A percentile compares a stretch with the other conserved stretches of the same genome.
Conservation (phyloP, 1,284 basidiomycete species). For the Irpex sp. region DNA sequence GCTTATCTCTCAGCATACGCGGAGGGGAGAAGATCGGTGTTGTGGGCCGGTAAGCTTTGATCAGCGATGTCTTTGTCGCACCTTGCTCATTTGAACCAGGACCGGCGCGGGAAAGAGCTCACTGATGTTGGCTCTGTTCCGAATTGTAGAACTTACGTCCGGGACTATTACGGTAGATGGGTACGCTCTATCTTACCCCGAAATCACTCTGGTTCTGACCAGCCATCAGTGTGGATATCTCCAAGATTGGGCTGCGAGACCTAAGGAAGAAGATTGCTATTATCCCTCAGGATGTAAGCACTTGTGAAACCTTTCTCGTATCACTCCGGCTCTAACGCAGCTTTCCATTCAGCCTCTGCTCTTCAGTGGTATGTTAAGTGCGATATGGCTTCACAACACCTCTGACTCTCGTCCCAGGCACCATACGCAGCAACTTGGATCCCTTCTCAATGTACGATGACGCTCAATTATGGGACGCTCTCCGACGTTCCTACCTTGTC, state of each 20-base stretch:
- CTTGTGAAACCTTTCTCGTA: constrained; percentile 4
- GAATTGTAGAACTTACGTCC: constrained; percentile 53
- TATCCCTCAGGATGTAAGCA: constrained; percentile 79
- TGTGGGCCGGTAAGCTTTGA: constrained; percentile 45
- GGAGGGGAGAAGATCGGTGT: constrained; percentile 82
- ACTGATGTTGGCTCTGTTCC: constrained; percentile 45
- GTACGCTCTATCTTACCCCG: constrained; percentile 13
- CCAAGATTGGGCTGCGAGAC: constrained; percentile 62
- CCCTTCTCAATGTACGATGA: constrained; percentile 76
- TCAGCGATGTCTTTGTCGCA: neutral
- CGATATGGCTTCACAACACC: neutral
- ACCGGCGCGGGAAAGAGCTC: constrained; percentile 80
- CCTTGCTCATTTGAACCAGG: constrained; percentile 27
- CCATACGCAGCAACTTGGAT: constrained; percentile 75
- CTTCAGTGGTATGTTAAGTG: constrained; percentile 12
- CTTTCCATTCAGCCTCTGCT: constrained; percentile 13
- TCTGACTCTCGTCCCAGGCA: constrained; percentile 47
- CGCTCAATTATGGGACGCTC: constrained; percentile 76
- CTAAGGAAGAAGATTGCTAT: constrained; percentile 71
- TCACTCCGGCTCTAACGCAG: neutral
- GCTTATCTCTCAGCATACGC: constrained; percentile 51
- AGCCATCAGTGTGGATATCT: constrained; percentile 49
- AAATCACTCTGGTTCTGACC: neutral
- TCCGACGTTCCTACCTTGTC: constrained; percentile 76
- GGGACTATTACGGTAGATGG: constrained; percentile 66